Evolutionary conservation across 106 monocot species (phyloP).

Genomic region (Acorus calamus): DNA sequence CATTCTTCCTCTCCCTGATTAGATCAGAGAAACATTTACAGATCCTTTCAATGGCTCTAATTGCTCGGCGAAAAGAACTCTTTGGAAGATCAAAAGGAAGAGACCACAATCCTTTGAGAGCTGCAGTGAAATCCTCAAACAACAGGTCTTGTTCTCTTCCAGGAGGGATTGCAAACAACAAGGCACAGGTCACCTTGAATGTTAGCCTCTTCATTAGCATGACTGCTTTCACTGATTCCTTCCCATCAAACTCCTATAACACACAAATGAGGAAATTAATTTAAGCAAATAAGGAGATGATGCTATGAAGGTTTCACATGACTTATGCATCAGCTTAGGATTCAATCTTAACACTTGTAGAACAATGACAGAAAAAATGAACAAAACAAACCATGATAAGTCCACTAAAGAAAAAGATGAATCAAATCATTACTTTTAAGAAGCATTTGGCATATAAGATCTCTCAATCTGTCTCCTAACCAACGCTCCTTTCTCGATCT

Average conservation of each 20-base stretch:
- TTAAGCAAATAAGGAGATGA: no score
- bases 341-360: no score
- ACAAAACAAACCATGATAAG: no score
- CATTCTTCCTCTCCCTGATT: constrained; percentile 3
- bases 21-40: background rate
- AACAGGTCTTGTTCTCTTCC: constrained; percentile 2
- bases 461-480: no score
- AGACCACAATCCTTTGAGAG: constrained; percentile 11
- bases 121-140: constrained; percentile 3
- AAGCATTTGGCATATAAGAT: no score
- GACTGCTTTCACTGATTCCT: background rate
- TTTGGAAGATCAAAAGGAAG: constrained; percentile 5
- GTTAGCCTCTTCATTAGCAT: constrained; percentile 10
- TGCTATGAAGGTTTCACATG: no score
- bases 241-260: constrained; percentile 7
- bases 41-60: constrained; percentile 1
- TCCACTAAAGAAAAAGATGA: no score
- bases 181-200: constrained; percentile 8
- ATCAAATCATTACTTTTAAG: no score
- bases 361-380: no score
- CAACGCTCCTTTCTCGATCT: no score
- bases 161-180: background rate
- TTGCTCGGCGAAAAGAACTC: constrained; percentile 1
- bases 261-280: no score
- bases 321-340: no score